A percentile compares a stretch with the other conserved stretches of the same genome.
Conservation (phyloP, 2,329 filamentous ascomycete species). For the Elsinoe australis region DNA sequence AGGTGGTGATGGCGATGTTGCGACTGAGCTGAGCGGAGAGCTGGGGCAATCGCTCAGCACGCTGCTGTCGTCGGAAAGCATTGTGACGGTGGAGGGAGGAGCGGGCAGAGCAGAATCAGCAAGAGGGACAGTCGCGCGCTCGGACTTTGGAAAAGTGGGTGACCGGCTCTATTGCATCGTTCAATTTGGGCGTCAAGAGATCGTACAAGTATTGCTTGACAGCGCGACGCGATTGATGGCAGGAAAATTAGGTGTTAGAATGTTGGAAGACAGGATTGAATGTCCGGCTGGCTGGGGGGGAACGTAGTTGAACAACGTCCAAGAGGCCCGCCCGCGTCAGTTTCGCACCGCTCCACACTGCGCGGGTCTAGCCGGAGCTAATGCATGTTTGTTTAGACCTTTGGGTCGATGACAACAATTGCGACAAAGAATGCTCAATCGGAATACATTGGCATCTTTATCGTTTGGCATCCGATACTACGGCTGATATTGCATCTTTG, state of each 20-base stretch:
- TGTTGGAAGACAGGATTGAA: slow-evolving; percentile 2
- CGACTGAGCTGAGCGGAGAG: slow-evolving; percentile 36
- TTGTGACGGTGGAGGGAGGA: slow-evolving; percentile 22
- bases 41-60: slow-evolving; percentile 24
- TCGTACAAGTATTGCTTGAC: slow-evolving; percentile 13
- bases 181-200: slow-evolving; percentile 5
- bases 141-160: slow-evolving; percentile 1
- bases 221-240: slow-evolving; percentile 18
- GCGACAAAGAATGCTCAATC: background rate
- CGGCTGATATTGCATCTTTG: no score
- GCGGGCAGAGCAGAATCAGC: slow-evolving; percentile 7
- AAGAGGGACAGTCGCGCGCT: slow-evolving; percentile 18
- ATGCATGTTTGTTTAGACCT: slow-evolving; percentile 9
- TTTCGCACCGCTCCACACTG: no score
- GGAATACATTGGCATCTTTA: no score
- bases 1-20: slow-evolving; percentile 32
- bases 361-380: no score
- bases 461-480: background rate
- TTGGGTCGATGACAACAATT: background rate
- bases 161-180: slow-evolving; percentile 18
- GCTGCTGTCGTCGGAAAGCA: slow-evolving; percentile 27
- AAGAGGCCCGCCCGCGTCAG: no score
- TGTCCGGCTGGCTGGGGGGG: slow-evolving; percentile 5
- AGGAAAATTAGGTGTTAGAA: slow-evolving; percentile 8
- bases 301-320: slow-evolving; percentile 1